Evolutionary conservation across 495 filamentous ascomycete genomes (phyloP), one percentile per base, ranked within the genome.

Genomic region (Aspergillus bridgeri): DNA sequence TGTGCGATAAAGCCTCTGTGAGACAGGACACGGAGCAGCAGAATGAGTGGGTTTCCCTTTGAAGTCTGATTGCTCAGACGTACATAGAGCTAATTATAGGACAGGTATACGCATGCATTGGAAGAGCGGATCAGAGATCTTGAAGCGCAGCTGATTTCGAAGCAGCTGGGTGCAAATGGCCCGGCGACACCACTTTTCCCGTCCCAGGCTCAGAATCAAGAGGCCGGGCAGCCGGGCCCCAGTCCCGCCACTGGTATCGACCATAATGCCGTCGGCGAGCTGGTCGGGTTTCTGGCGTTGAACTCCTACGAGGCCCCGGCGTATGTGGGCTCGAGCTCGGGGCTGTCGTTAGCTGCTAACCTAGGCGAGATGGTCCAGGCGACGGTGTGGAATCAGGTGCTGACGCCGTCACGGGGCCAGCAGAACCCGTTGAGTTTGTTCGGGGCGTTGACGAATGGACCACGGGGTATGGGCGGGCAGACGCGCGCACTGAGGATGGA

Each of bases 281-380:
- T 80, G 24, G 79, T 81, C 8, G 79, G 79, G 6, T 76, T 82
- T 24, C 69, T 82, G 38, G 76, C 79, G 9, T 65, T 82, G 23
- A 79, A 73, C 58, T 69, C 71, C 5, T 69, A 71, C 6, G 79
- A 81, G 56, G 75, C 78, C 6, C 76, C 76, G 17, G 77, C 77
- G 29, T 82, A 82, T 59, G 75, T 82, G n/a, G 78, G 79, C 43
- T 75, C 79, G 21, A 80, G 79, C 56, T 81, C 78, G 6, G 79
- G 79, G 13, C 69, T 82, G 23, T 73, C 77, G 15, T 58, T 82
- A 42, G 79, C 78, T 19, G 69, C 74, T 5, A 75, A 79, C 53
- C 57, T 82, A 19, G 78, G 79, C 15, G 78, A 82, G 53, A 81
- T 82, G 78, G 79, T 81, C 20, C 78, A 80, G 54, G 73, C 75